Conservation (phyloP, 2,329 filamentous ascomycete species). For the Curvularia lunata region DNA sequence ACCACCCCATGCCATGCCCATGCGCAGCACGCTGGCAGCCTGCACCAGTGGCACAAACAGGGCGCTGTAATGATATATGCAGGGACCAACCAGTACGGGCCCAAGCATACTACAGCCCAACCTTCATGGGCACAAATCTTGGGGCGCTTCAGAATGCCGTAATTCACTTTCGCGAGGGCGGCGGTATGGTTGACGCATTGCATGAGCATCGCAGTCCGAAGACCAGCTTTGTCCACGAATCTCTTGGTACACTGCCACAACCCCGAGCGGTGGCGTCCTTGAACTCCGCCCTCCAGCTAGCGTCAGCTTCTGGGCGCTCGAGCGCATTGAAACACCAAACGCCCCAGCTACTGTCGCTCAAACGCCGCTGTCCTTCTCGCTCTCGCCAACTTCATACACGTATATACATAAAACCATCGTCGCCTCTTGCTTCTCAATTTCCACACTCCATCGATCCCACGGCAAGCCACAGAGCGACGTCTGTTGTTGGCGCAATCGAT, state of each 20-base stretch:
- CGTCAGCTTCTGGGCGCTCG: conserved; percentile 29
- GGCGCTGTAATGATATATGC: conserved; percentile 29
- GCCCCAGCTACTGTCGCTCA: conserved; percentile 27
- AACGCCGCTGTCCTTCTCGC: conserved; percentile 23
- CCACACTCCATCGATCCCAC: background rate
- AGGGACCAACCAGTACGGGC: conserved; percentile 25
- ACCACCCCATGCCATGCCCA: no score
- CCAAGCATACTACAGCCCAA: conserved; percentile 14
- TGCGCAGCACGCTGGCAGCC: background rate
- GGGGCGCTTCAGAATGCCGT: background rate
- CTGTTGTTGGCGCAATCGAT: conserved; percentile 19
- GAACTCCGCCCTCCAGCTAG: conserved; percentile 25
- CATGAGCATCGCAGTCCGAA: background rate
- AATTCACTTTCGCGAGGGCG: background rate
- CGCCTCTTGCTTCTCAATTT: background rate
- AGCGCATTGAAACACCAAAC: conserved; percentile 30
- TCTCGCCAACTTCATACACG: conserved; percentile 18
- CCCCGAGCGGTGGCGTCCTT: conserved; percentile 17
- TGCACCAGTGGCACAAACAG: conserved; percentile 7
- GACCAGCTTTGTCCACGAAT: background rate
- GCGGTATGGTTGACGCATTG: background rate
- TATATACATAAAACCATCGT: conserved; percentile 11
- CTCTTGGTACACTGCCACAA: conserved; percentile 1
- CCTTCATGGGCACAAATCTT: background rate
- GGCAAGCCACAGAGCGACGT: background rate